A percentile compares a stretch with the other conserved stretches of the same genome.
phyloP scores from a whole-genome alignment of 2,329 filamentous ascomycete genomes.

The Alternaria arborescens region DNA sequence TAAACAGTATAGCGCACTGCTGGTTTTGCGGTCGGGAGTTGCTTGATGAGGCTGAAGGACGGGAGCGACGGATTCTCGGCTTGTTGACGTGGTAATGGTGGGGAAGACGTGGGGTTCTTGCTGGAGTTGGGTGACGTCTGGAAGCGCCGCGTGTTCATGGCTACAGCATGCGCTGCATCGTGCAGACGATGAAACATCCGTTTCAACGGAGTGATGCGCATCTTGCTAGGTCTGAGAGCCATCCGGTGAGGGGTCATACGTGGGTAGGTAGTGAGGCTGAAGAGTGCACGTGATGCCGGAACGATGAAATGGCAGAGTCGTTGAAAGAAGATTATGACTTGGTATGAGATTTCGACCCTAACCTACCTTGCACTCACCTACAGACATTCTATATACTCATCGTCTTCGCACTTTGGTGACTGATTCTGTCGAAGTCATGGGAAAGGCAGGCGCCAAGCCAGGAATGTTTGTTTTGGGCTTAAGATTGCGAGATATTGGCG shows the following conservation, averaged over 20 bases:
- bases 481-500: slow-evolving; percentile 31
- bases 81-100: not conserved
- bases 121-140: not conserved
- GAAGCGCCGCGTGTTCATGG: not conserved
- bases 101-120: not conserved
- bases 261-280: not conserved
- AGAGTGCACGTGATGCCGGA: not conserved
- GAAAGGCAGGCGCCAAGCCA: slow-evolving; percentile 28
- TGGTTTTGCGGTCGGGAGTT: slow-evolving; percentile 23
- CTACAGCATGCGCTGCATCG: not conserved
- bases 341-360: not conserved
- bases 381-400: slow-evolving; percentile 10
- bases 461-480: slow-evolving; percentile 29
- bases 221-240: not conserved
- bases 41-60: slow-evolving; percentile 28
- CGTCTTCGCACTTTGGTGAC: slow-evolving; percentile 19
- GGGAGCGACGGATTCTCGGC: slow-evolving; percentile 11
- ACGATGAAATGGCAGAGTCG: too few species aligned
- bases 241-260: not conserved
- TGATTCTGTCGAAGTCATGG: slow-evolving; percentile 2
- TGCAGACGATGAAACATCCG: not conserved
- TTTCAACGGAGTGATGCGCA: not conserved
- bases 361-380: not conserved
- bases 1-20: slow-evolving; percentile 30
- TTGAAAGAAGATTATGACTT: not conserved